Evolutionary conservation across 306 rosid genomes (phyloP), one percentile per base, ranked within the genome.

Genomic region (Morella rubra): DNA sequence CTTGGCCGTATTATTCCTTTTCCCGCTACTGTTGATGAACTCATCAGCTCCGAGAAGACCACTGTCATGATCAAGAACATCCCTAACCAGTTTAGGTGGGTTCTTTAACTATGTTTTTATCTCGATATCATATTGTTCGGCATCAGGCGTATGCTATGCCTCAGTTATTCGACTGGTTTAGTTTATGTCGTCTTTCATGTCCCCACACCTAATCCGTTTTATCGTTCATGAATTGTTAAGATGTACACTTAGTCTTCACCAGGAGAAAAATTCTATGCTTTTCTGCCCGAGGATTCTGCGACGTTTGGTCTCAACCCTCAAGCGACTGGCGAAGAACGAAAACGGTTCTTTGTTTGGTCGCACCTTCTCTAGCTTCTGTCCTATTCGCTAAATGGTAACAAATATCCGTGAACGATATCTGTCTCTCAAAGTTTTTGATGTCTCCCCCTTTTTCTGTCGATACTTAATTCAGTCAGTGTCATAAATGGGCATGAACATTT

Each of bases 11-110:
- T 72, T 7, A 65, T 53, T 54, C 71, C 78, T 3, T 81, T 72
- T 37, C 81, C 81, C 14, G 0, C 41, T 16, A 62, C 68, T 2
- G 1, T 74, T 10, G 71, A 76, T 40, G 72, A 40, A 60, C 20
- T 69, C 5, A 2, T 24, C 1, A 9, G 54, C 27, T 45, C 62
- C 2, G 59, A n/a, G 1, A 60, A 8, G 16, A 82, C 80, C 0
- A 74, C 85, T 14, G 82, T 78, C 1, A 82, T 82, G 82, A 69
- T 82, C 13, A 82, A 69, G 64, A 82, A 82, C 70, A 61, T 82
- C 5, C 82, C 82, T 0, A 58, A 69, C 49, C 77, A 82, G 11
- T 82, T 49, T 32, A 7, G 44, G 85, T 82, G 51, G 56, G 37
- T 55, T 16, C 53, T 37, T 53, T 52, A 19, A 20, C 69, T 44